Percentiles rank a stretch among this genome's conserved stretches.
phyloP scores from a whole-genome alignment of 1,284 basidiomycete species.

The Leccinum pachyderme region DNA sequence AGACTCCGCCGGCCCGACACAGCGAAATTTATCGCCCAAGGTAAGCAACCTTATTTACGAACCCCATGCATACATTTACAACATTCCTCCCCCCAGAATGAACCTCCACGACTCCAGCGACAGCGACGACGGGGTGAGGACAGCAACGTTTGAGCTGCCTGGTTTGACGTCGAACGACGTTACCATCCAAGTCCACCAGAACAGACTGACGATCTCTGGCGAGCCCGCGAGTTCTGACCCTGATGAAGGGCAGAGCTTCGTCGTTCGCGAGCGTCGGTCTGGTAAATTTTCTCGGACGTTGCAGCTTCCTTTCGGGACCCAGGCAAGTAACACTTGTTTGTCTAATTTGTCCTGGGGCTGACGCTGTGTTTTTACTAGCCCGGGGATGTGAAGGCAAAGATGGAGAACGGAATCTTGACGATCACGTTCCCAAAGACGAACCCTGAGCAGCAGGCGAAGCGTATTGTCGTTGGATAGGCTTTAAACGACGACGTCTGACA shows the following conservation, averaged over 20 bases:
- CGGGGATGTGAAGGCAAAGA: slow-evolving; percentile 7
- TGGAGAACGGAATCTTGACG: slow-evolving; percentile 9
- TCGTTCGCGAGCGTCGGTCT: not conserved
- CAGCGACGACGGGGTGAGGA: not conserved
- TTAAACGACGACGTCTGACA: not conserved
- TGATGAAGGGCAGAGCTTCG: not conserved
- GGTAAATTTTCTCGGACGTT: slow-evolving; percentile 7
- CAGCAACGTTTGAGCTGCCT: not conserved
- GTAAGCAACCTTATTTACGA: not conserved
- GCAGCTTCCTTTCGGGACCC: slow-evolving; percentile 4
- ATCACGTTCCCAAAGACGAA: slow-evolving; percentile 9
- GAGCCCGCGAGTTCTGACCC: not conserved
- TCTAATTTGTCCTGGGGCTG: not conserved
- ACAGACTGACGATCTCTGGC: not conserved
- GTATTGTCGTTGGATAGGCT: slow-evolving; percentile 5
- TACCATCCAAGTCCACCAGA: not conserved
- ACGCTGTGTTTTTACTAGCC: slow-evolving; percentile 2
- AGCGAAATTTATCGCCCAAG: not conserved
- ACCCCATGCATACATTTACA: not conserved
- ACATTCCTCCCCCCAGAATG: not conserved
- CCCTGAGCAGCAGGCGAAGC: slow-evolving; percentile 2
- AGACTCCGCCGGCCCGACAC: not conserved
- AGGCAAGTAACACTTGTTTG: not conserved
- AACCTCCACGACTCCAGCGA: not conserved
- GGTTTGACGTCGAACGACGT: not conserved